phyloP scores from a whole-genome alignment of 2,329 filamentous ascomycete species.

The Periconia sp. region DNA sequence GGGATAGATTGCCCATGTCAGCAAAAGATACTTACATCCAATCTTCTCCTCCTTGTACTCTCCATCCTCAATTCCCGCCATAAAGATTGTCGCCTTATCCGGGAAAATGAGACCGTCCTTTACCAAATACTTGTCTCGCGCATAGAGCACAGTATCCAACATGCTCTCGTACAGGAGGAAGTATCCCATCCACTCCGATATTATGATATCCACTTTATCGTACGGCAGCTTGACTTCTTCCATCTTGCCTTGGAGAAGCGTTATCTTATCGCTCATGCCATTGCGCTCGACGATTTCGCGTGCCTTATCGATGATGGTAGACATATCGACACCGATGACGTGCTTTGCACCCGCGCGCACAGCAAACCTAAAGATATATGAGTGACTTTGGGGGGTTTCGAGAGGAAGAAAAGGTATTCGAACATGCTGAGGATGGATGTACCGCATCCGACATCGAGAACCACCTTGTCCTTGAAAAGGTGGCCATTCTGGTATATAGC shows the following conservation, averaged over 20 bases:
- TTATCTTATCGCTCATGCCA: slow-evolving; percentile 94
- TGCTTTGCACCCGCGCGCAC: slow-evolving; percentile 96
- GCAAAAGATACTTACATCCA: slow-evolving; percentile 68
- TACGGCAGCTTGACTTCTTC: slow-evolving; percentile 94
- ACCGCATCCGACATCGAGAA: slow-evolving; percentile 96
- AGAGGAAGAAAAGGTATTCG: slow-evolving; percentile 35
- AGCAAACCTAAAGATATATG: slow-evolving; percentile 76
- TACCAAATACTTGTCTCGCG: slow-evolving; percentile 87
- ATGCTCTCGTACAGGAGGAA: slow-evolving; percentile 99
- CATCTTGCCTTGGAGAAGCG: slow-evolving; percentile 98
- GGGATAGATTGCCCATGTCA: background rate
- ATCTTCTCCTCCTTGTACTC: slow-evolving; percentile 99
- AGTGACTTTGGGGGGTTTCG: slow-evolving; percentile 27
- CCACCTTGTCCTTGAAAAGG: slow-evolving; percentile 87
- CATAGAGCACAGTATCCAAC: slow-evolving; percentile 97
- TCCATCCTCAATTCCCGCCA: slow-evolving; percentile 96
- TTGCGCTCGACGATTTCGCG: slow-evolving; percentile 92
- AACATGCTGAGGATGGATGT: slow-evolving; percentile 99
- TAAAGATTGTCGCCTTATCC: slow-evolving; percentile 97
- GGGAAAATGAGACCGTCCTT: slow-evolving; percentile 95
- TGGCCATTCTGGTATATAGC: slow-evolving; percentile 97
- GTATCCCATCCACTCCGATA: slow-evolving; percentile 99
- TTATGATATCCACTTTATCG: slow-evolving; percentile 98
- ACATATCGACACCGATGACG: slow-evolving; percentile 99
- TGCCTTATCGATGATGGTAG: slow-evolving; percentile 98